Evolutionary conservation across 805 yeast genomes (phyloP), one percentile per base, ranked within the genome.

Genomic region (Candida nanaspora): DNA sequence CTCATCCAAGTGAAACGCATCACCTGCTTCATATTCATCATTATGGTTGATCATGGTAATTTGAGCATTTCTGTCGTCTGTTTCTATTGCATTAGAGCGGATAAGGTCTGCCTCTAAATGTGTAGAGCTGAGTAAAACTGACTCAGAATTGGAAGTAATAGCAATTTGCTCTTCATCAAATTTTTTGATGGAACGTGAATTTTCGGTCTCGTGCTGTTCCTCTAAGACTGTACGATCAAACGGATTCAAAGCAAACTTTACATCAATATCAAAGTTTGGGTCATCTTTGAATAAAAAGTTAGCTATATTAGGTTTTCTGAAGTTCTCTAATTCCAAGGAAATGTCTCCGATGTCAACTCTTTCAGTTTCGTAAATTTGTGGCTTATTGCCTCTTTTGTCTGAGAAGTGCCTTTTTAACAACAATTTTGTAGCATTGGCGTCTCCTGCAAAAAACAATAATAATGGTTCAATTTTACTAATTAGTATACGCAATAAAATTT

Each of bases 261-360:
- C 45, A 10, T 58, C 56, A 23, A 66, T 58, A 42, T 56, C 53
- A 47, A 69, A 69, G 35, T 48, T 36, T 0, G 67, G 69, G 40
- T 68, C 73, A 46, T 70, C 74, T 16, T 40, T 15, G 18, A 33
- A 41, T 11, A 55, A 38, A 6, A 48, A 20, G 15, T n/a, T 23
- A 11, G 14, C 7, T 19, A 31, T 9, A 19, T 16, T 31, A 8
- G 34, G 34, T 19, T n/a, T n/a, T n/a, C 19, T 18, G n/a, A 18
- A 31, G 16, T 18, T 31, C 11, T 31, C n/a, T 9, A 31, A 11
- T 18, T 31, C 34, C 4, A 6, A 9, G 19, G 11, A 18, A 4
- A 30, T 14, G 6, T 14, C 18, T 6, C 10, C 4, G 5, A 11
- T 19, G n/a, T 16, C 20, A 6, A 6, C 10, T 15, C 16, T 20